Conservation (phyloP, 2,329 filamentous ascomycete genomes). For the Acarospora socialis region DNA sequence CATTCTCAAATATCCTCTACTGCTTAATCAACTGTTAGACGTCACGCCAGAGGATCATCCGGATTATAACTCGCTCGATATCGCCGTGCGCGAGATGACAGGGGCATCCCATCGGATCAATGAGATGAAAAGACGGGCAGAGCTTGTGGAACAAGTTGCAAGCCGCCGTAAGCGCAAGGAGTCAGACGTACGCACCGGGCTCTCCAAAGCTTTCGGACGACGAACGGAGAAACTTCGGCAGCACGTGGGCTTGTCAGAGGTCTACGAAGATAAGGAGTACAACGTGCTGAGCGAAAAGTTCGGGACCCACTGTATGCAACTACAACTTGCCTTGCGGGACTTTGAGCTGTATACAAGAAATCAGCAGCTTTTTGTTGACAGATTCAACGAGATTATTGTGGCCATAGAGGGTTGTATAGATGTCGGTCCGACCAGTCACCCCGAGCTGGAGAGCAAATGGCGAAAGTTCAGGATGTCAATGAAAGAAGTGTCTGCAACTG, state of each 20-base stretch:
- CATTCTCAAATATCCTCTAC: constrained; percentile 80
- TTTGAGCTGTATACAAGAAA: constrained; percentile 87
- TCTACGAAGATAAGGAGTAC: constrained; percentile 70
- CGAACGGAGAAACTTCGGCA: constrained; percentile 73
- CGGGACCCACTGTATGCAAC: constrained; percentile 76
- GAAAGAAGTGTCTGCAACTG: constrained; percentile 69
- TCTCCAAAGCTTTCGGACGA: constrained; percentile 81
- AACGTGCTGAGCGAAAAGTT: constrained; percentile 72
- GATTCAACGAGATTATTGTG: constrained; percentile 65
- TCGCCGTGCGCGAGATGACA: constrained; percentile 55
- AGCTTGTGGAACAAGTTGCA: constrained; percentile 81
- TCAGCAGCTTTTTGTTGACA: constrained; percentile 62
- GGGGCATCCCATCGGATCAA: constrained; percentile 60
- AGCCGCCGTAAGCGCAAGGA: constrained; percentile 68
- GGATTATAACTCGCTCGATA: constrained; percentile 57
- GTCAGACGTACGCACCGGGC: constrained; percentile 68
- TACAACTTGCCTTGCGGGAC: constrained; percentile 85
- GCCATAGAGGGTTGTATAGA: constrained; percentile 75
- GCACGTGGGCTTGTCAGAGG: constrained; percentile 48
- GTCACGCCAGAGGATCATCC: constrained; percentile 72
- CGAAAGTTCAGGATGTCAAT: constrained; percentile 78
- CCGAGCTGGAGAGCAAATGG: constrained; percentile 89
- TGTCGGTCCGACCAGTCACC: constrained; percentile 51
- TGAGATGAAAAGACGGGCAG: constrained; percentile 86
- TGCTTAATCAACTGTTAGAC: constrained; percentile 67